phyloP scores from a whole-genome alignment of 208 protist species.

The Trypanosoma platydactyli region DNA sequence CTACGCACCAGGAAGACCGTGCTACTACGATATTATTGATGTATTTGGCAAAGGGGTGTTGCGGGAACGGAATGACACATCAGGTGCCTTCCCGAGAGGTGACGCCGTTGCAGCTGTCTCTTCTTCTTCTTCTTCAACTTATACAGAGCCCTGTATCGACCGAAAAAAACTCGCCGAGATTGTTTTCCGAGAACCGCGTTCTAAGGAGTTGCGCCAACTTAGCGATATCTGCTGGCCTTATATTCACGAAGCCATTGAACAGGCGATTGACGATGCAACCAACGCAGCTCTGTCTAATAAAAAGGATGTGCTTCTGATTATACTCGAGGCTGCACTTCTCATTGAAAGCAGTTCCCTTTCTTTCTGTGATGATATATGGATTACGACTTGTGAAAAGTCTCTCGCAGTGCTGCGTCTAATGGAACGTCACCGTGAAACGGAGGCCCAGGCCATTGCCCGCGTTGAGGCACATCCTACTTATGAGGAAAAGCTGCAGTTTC shows the following conservation, averaged over 20 bases:
- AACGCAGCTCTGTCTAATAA: not conserved
- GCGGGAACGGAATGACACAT: too few relatives aligned
- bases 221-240: conserved; percentile 77
- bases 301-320: conserved; percentile 38
- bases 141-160: conserved; percentile 40
- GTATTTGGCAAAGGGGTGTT: conserved; percentile 61
- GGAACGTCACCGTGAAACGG: conserved; percentile 43
- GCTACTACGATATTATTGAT: conserved; percentile 57
- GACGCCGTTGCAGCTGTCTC: too few relatives aligned
- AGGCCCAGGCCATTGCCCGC: conserved; percentile 41
- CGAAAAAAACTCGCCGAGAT: conserved; percentile 46
- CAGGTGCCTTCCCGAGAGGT: too few relatives aligned
- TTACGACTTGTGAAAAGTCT: conserved; percentile 50
- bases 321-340: conserved; percentile 79
- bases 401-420: conserved; percentile 52
- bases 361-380: conserved; percentile 67
- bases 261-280: conserved; percentile 23
- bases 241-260: conserved; percentile 50
- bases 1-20: conserved; percentile 66
- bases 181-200: conserved; percentile 47
- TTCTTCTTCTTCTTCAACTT: not conserved
- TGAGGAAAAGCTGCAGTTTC: conserved; percentile 27
- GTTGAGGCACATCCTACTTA: conserved; percentile 47
- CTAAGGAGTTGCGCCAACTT: conserved; percentile 41
- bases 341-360: conserved; percentile 41